A percentile compares a stretch with the other conserved stretches of the same genome.
These are phyloP conservation scores for Panaeolus cyanescens DNA, from an alignment of 768 basidiomycete genomes.

Conservation along the genomic window DNA sequence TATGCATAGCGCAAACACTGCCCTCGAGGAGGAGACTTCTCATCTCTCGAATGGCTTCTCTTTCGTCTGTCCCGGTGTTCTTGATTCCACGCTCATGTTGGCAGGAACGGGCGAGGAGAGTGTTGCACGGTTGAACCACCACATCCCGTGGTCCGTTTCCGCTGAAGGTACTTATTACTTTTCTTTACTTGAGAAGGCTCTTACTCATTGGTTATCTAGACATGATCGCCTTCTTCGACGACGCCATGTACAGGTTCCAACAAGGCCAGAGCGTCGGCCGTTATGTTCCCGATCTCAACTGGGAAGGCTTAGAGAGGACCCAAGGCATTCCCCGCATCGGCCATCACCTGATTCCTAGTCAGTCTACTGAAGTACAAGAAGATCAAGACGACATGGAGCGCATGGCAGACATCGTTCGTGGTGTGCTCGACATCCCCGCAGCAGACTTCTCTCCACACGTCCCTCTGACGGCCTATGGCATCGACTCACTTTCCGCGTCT, in stretches of 20 bases:
- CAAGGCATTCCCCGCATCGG: constrained; percentile 21
- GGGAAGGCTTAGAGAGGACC: constrained; percentile 24
- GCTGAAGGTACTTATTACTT: constrained; percentile 14
- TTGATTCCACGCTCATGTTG: constrained; percentile 23
- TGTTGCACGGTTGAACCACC: constrained; percentile 7
- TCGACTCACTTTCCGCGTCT: constrained; percentile 42
- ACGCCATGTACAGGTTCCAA: constrained; percentile 30
- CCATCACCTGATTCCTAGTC: constrained; percentile 15
- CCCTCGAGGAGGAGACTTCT: constrained; percentile 24
- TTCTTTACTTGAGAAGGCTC: neutral
- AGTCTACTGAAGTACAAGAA: neutral
- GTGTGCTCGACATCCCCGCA: constrained; percentile 29
- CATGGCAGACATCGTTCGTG: constrained; percentile 12
- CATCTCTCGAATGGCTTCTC: constrained; percentile 31
- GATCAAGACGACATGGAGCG: constrained; percentile 10
- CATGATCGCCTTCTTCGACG: constrained; percentile 30
- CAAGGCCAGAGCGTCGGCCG: constrained; percentile 18
- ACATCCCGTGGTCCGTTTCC: constrained; percentile 14
- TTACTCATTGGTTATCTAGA: constrained; percentile 15
- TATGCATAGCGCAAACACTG: constrained; percentile 35
- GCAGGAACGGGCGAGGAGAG: constrained; percentile 13
- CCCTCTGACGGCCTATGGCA: constrained; percentile 42
- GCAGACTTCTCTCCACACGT: constrained; percentile 36
- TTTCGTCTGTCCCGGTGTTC: constrained; percentile 30
- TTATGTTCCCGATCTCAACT: constrained; percentile 36